Percentiles rank a stretch among this genome's conserved stretches.
phyloP scores from a whole-genome alignment of 441 rosid species.

The Eruca vesicaria region DNA sequence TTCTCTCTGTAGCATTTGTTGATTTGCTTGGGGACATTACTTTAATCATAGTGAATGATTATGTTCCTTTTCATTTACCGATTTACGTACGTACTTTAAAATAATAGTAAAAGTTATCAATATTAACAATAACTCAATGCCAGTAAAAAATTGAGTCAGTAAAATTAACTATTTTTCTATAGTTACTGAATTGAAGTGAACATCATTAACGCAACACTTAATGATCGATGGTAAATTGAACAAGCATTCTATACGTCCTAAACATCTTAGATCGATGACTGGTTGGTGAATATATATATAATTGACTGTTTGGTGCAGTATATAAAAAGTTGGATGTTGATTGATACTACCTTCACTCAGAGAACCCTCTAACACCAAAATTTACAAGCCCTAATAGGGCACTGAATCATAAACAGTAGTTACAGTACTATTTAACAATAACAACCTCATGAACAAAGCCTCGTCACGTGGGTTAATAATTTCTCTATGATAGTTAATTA shows the following conservation, averaged over 20 bases:
- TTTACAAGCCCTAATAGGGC: not conserved
- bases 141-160: not conserved
- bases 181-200: not conserved
- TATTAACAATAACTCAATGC: not conserved
- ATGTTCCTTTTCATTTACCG: not conserved
- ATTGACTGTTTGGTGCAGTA: not conserved
- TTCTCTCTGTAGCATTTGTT: slow-evolving; percentile 7
- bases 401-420: not conserved
- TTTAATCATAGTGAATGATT: not conserved
- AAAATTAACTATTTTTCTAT: not conserved
- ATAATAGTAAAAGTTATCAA: slow-evolving; percentile 5
- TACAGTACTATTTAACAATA: no score
- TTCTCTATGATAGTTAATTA: not conserved
- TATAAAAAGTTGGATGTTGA: not conserved
- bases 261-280: not conserved
- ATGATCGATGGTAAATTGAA: not conserved
- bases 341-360: not conserved
- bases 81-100: not conserved
- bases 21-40: slow-evolving; percentile 3
- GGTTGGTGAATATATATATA: slow-evolving; percentile 1
- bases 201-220: not conserved
- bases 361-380: not conserved
- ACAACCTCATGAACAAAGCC: no score
- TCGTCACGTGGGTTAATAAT: not conserved
- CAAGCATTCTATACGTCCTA: slow-evolving; percentile 5